phyloP scores from a whole-genome alignment of 768 basidiomycete genomes.

The Hemileccinum impolitum region DNA sequence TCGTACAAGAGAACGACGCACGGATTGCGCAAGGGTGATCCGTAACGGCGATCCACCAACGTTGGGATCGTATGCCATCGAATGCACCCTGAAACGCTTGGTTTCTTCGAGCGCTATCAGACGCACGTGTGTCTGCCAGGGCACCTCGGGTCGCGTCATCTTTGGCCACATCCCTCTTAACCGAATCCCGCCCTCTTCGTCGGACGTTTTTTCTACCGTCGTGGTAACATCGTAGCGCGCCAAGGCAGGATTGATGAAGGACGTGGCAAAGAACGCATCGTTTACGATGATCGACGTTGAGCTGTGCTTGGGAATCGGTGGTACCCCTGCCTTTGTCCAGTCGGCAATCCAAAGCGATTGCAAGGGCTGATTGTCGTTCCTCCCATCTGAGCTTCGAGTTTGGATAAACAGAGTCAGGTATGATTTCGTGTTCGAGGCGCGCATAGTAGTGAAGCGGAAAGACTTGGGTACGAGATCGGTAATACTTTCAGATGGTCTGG shows the following conservation, averaged over 20 bases:
- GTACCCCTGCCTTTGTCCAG: neutral
- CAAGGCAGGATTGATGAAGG: neutral
- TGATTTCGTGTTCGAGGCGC: neutral
- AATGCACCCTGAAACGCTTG: neutral
- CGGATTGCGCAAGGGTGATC: neutral
- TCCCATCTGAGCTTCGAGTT: neutral
- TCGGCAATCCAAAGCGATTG: neutral
- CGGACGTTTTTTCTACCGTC: neutral
- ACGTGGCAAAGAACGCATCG: neutral
- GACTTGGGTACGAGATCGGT: conserved; percentile 2
- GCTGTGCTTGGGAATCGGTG: neutral
- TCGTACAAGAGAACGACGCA: neutral
- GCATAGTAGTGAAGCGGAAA: neutral
- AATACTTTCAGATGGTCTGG: neutral
- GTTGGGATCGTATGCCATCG: neutral
- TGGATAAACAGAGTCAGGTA: neutral
- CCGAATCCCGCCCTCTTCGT: neutral
- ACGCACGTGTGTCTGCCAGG: neutral
- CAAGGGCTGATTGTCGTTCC: neutral
- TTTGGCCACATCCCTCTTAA: neutral
- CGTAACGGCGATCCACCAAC: neutral
- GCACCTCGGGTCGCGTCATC: neutral
- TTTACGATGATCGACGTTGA: neutral
- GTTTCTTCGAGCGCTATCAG: neutral
- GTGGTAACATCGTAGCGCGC: neutral